Base-by-base conservation (phyloP, 2,329 filamentous ascomycete genomes). In the Graphilbum fragrans region DNA sequence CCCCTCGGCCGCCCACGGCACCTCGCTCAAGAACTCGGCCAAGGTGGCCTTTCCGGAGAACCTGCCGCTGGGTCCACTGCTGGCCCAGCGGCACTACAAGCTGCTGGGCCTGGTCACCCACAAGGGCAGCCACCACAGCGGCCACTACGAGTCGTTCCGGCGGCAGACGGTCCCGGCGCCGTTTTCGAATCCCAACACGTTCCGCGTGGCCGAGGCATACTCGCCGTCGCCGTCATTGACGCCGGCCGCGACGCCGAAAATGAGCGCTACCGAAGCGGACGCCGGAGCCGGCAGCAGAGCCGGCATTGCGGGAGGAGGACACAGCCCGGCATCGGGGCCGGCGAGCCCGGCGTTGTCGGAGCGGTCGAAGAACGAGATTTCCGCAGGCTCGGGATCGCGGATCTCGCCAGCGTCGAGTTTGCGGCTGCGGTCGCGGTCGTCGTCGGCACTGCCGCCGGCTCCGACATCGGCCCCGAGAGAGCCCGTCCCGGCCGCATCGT, bases 131-230 rank as follows among this genome's bases (percentile, higher is more conserved):
- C 92, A 98, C 58, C 82, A 94, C 55, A 94, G 87, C 53, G 92
- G 92, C 1, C 92, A 98, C 57, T 98, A 98, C 63, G 92, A 98
- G 59, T 90, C 87, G 1, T 96, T 96, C 59, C 75, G 92, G 27
- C 76, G 92, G 31, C 92, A 96, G 59, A 82, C 85, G 44, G 63
- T 86, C 9, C 77, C 80, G 39, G 66, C 82, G 3, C 88, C 88
- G 0, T 96, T 80, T 56, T 83, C 86, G 2, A 95, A 90, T 8
- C 78, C 83, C 0, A 80, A 84, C 50, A 79, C 78, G 0, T 90
- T 94, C 59, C 81, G 83, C 45, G 72, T 73, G 6, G 83, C 84
- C 31, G 80, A 78, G 7, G 76, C 81, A 27, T 90, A 85, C 54
- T 86, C 81, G 57, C 70, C 67, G 53, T 63, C 75, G 39, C 69